Percentiles rank a stretch among this genome's conserved stretches.
phyloP scores from a whole-genome alignment of 352 stramenopile genomes.

The Phytophthora rubi region DNA sequence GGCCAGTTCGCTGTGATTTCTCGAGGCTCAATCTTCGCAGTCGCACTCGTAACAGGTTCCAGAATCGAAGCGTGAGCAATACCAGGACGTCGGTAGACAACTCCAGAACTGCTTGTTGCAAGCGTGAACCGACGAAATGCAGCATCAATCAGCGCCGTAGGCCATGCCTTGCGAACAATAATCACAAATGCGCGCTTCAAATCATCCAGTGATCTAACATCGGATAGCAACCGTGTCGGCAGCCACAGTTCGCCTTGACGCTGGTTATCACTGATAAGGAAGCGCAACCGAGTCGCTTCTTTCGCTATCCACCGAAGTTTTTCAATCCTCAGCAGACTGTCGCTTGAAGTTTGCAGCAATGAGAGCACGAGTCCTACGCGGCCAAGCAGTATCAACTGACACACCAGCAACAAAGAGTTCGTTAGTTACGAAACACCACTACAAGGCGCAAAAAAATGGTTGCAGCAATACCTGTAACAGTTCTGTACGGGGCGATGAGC shows the following conservation, averaged over 20 bases:
- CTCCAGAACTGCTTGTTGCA: not conserved
- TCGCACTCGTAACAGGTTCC: slow-evolving; percentile 22
- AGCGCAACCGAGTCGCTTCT: slow-evolving; percentile 34
- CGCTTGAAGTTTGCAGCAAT: slow-evolving; percentile 17
- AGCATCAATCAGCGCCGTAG: slow-evolving; percentile 25
- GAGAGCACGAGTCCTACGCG: slow-evolving; percentile 43
- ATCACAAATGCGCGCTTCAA: slow-evolving; percentile 42
- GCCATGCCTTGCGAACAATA: slow-evolving; percentile 43
- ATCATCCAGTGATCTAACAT: slow-evolving; percentile 36
- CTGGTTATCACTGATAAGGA: slow-evolving; percentile 32
- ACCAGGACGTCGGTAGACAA: slow-evolving; percentile 17
- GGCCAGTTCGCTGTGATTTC: slow-evolving; percentile 64
- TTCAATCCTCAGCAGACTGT: slow-evolving; percentile 24
- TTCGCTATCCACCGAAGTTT: slow-evolving; percentile 29
- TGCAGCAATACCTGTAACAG: slow-evolving; percentile 46
- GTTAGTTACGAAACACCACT: slow-evolving; percentile 8
- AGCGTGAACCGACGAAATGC: slow-evolving; percentile 19
- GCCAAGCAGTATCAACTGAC: slow-evolving; percentile 49
- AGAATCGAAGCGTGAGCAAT: slow-evolving; percentile 33
- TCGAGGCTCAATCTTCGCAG: slow-evolving; percentile 36
- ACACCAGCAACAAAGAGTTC: slow-evolving; percentile 1
- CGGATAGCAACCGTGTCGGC: slow-evolving; percentile 22
- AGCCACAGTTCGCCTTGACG: slow-evolving; percentile 36
- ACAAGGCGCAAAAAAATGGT: not conserved
- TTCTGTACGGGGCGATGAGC: slow-evolving; percentile 35